Base-by-base conservation (phyloP, 805 yeast species). In the Saturnispora galanensis region DNA sequence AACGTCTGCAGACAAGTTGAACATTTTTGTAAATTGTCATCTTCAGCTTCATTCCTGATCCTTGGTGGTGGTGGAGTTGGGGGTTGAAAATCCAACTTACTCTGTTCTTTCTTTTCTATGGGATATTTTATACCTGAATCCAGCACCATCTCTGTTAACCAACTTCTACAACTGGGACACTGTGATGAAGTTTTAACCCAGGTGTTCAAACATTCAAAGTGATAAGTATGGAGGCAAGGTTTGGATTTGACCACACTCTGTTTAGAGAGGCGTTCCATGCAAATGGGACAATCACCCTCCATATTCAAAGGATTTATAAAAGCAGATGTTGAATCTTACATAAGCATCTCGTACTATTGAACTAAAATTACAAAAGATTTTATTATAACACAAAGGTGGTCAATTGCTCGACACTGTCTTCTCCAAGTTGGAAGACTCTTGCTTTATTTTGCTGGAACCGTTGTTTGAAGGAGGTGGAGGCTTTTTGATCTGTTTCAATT, bases 141-240 rank as follows among this genome's bases (percentile, higher is more conserved):
- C 13, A 38, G 31, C 4, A 10, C 34, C 42, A 37, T 43, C 28
- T 46, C 35, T 31, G 13, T 39, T 13, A 35, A 13, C 42, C 21
- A 49, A n/a, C 35, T 41, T 39, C 44, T 45, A 44, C 26, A 45
- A 31, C 39, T 45, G 12, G 68, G 52, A 43, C 69, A 64, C 44
- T 60, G 56, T 6, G 69, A 67, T 11, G 64, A 59, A 36, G 62
- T 53, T 43, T 57, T 56, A 1, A 63, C 50, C 69, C 69, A 64
- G 33, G 62, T 59, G 35, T 51, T 52, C 37, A 64, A 60, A 44
- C 69, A 64, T 32, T 57, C 59, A 41, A 57, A 61, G 42, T 64
- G 69, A 38, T 64, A 64, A 29, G 47, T 48, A 46, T 64, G 69
- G 26, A 50, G 42, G 38, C 69, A 64, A 0, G 68, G 68, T n/a